These are phyloP conservation scores for Betula pendula DNA, from an alignment of 306 rosid genomes.

Conservation along the genomic window DNA sequence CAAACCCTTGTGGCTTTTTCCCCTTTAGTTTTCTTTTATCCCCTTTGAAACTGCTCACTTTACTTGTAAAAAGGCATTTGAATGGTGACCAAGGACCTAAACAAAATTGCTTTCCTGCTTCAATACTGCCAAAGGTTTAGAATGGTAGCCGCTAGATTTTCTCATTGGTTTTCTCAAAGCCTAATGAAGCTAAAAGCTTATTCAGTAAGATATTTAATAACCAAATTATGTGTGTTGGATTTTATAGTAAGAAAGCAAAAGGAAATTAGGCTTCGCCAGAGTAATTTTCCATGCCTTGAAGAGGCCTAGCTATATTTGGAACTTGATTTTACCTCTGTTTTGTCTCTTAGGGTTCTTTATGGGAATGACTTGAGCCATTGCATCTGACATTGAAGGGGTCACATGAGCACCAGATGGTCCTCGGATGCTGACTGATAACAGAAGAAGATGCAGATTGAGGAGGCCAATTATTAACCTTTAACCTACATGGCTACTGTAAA, in stretches of 20 bases:
- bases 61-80: constrained; percentile 38
- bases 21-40: constrained; percentile 27
- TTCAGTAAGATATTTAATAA: background rate
- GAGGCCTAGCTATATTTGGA: constrained; percentile 33
- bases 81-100: constrained; percentile 28
- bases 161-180: background rate
- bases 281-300: constrained; percentile 10
- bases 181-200: background rate
- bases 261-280: too few species aligned
- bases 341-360: constrained; percentile 23
- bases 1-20: constrained; percentile 40
- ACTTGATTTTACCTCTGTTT: constrained; percentile 31
- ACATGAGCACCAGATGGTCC: constrained; percentile 47
- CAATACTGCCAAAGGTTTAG: background rate
- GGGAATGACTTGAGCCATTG: constrained; percentile 25
- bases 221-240: too few species aligned
- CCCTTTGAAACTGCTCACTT: constrained; percentile 48
- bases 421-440: constrained; percentile 30
- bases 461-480: constrained; percentile 45
- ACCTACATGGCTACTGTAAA: constrained; percentile 31
- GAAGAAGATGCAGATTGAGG: constrained; percentile 28
- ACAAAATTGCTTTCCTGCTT: constrained; percentile 21
- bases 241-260: too few species aligned
- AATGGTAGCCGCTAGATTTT: background rate
- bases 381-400: background rate